Percentiles rank a stretch among this genome's conserved stretches.
Conservation (phyloP, 768 basidiomycete species). For the Strobilomyces confusus region DNA sequence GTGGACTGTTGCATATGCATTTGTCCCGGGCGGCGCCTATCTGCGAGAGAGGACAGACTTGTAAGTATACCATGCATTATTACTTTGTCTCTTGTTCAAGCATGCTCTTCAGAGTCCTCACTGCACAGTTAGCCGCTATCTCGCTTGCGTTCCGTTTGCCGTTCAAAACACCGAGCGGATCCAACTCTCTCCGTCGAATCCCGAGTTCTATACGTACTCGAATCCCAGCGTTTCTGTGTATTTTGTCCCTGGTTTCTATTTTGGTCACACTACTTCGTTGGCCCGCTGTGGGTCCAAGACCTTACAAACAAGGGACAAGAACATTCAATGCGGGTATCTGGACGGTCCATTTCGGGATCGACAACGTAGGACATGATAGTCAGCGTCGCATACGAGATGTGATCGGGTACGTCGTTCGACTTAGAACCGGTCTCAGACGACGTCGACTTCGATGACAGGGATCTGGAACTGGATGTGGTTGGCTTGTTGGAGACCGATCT, state of each 20-base stretch:
- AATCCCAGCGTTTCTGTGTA: conserved; percentile 33
- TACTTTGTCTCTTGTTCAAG: neutral
- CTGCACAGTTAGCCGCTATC: conserved; percentile 49
- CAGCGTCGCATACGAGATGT: conserved; percentile 32
- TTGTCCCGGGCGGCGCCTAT: conserved; percentile 75
- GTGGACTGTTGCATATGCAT: conserved; percentile 88
- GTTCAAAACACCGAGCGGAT: conserved; percentile 1
- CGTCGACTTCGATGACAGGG: conserved; percentile 35
- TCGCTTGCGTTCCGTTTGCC: conserved; percentile 46
- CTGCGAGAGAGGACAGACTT: conserved; percentile 75
- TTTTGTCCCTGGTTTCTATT: conserved; percentile 46
- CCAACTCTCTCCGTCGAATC: conserved; percentile 6
- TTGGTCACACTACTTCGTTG: conserved; percentile 51
- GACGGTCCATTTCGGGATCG: conserved; percentile 86
- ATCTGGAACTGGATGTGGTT: conserved; percentile 82
- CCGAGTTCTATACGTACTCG: conserved; percentile 24
- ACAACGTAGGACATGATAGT: conserved; percentile 33
- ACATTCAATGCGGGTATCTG: conserved; percentile 83
- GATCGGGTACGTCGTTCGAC: conserved; percentile 56
- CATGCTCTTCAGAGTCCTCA: conserved; percentile 42
- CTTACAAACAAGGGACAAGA: conserved; percentile 60
- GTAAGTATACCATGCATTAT: conserved; percentile 37
- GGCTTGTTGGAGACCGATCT: conserved; percentile 85
- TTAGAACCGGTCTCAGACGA: neutral
- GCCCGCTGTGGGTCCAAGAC: conserved; percentile 46